A percentile compares a stretch with the other conserved stretches of the same genome.
phyloP scores from a whole-genome alignment of 192 early-diverging fungal genomes.

The Rhizophagus sp. region DNA sequence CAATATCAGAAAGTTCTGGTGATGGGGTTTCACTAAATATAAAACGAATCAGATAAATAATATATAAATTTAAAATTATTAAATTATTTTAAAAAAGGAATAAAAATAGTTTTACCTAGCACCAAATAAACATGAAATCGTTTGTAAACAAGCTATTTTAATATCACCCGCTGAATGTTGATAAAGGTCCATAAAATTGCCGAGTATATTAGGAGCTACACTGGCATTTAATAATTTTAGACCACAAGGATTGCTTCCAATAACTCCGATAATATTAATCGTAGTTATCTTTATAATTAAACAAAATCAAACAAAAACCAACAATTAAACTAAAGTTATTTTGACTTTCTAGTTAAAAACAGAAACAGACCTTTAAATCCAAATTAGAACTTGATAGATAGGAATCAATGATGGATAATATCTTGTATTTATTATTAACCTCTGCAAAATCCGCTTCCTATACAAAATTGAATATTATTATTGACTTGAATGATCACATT shows the following conservation, averaged over 20 bases:
- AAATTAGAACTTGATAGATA: constrained; percentile 31
- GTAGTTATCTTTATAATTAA: constrained; percentile 30
- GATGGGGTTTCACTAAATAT: background rate
- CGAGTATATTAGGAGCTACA: constrained; percentile 17
- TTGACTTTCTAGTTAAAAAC: background rate
- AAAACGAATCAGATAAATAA: background rate
- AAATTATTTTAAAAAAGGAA: background rate
- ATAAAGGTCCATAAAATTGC: constrained; percentile 22
- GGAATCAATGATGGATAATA: constrained; percentile 25
- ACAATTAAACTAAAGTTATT: background rate
- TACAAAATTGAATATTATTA: background rate
- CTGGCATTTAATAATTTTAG: constrained; percentile 26
- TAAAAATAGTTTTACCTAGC: constrained; percentile 29
- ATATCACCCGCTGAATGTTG: constrained; percentile 31
- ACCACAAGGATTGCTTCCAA: constrained; percentile 32
- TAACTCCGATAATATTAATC: constrained; percentile 34
- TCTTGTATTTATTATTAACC: constrained; percentile 22
- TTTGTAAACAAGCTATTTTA: constrained; percentile 34
- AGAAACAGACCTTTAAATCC: constrained; percentile 31
- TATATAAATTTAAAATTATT: background rate
- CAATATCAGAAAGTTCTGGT: background rate
- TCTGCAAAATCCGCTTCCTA: constrained; percentile 30
- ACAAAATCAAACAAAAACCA: background rate
- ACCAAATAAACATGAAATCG: constrained; percentile 38
- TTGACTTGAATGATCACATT: background rate